phyloP scores from a whole-genome alignment of 495 filamentous ascomycete genomes.

The Evansstolkia leycettana region DNA sequence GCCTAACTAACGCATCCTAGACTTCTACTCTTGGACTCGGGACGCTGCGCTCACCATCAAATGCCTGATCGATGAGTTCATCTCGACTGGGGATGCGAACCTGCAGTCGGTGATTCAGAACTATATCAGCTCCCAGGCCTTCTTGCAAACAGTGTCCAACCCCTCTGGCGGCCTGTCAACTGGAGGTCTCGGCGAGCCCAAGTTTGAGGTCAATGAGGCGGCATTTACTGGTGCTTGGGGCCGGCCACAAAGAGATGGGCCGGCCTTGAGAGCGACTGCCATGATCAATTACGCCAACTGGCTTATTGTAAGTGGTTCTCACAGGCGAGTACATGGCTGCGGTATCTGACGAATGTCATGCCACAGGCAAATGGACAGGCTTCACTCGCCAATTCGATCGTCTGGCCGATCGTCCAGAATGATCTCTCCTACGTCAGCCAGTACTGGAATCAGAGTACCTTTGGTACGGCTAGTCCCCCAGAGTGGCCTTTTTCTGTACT shows the following conservation, averaged over 20 bases:
- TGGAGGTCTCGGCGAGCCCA: conserved; percentile 49
- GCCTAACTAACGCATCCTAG: too few species aligned
- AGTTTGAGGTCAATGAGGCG: conserved; percentile 41
- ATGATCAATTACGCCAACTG: conserved; percentile 24
- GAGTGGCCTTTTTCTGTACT: conserved; percentile 25
- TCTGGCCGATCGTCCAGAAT: conserved; percentile 44
- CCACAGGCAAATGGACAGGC: conserved; percentile 26
- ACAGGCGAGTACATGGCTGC: background rate
- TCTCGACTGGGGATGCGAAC: conserved; percentile 20
- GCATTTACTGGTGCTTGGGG: conserved; percentile 48
- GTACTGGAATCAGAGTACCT: conserved; percentile 46
- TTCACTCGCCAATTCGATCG: conserved; percentile 16
- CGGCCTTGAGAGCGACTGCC: conserved; percentile 27
- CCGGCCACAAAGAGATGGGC: conserved; percentile 51
- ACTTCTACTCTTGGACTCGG: conserved; percentile 50
- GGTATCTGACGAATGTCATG: background rate
- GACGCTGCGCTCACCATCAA: conserved; percentile 46
- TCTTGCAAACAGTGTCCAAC: conserved; percentile 39
- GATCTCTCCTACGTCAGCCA: conserved; percentile 52
- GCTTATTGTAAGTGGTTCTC: conserved; percentile 11
- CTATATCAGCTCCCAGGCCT: conserved; percentile 41
- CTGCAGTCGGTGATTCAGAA: conserved; percentile 34
- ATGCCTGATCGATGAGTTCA: conserved; percentile 39
- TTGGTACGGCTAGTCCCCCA: too few species aligned
- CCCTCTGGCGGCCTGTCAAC: conserved; percentile 40